A percentile compares a stretch with the other conserved stretches of the same genome.
Evolutionary conservation across 345 rosid species (phyloP).

Genomic region (Eucalyptus sp.): DNA sequence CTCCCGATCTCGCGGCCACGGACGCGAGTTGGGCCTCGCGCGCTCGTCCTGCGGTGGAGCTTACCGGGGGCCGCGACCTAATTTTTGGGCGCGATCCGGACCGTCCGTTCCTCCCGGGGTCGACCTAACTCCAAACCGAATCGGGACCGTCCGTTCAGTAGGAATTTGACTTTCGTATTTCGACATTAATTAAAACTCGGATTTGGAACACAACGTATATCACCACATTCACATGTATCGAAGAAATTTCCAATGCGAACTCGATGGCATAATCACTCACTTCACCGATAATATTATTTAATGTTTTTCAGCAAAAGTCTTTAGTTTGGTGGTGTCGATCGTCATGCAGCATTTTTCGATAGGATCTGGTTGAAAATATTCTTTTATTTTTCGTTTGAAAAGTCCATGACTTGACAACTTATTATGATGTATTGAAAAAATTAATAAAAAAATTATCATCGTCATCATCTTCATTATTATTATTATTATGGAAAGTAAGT

Average conservation of each 20-base stretch:
- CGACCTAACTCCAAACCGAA: background rate
- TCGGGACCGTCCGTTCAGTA: background rate
- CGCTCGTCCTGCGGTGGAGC: background rate
- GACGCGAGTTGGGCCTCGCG: background rate
- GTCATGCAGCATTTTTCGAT: rapidly evolving
- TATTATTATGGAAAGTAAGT: background rate
- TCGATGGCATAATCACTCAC: background rate
- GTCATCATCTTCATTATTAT: background rate
- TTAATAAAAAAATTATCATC: background rate
- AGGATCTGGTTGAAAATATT: rapidly evolving
- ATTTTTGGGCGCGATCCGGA: background rate
- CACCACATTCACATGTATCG: background rate
- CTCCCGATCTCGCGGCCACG: background rate
- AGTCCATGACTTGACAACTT: background rate
- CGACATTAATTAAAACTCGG: background rate
- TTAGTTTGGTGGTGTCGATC: rapidly evolving
- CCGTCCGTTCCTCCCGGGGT: background rate
- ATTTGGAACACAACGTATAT: background rate
- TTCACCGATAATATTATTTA: background rate
- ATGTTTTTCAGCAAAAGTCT: background rate
- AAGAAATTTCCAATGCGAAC: background rate
- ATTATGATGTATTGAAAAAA: background rate
- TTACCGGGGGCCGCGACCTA: background rate
- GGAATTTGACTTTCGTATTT: background rate
- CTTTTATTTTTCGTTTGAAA: rapidly evolving